These are phyloP conservation scores for Chaetomium tenue DNA, from an alignment of 495 filamentous ascomycete genomes.

Conservation along the genomic window DNA sequence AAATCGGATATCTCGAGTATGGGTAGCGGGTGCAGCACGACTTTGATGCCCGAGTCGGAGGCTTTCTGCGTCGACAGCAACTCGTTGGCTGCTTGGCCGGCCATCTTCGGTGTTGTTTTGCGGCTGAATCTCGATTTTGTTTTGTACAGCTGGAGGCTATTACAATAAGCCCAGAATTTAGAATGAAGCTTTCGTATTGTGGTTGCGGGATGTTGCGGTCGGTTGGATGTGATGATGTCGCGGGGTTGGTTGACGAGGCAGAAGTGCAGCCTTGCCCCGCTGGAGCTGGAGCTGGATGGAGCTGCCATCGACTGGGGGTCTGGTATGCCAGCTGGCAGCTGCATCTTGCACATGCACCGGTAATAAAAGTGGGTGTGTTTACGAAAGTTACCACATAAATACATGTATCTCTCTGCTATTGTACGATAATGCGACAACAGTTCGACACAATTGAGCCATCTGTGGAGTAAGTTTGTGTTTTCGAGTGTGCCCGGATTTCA, in stretches of 20 bases:
- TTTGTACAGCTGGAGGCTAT: background rate
- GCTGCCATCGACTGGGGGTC: background rate
- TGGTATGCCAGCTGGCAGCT: background rate
- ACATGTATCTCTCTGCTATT: no score
- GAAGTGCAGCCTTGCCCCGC: conserved; percentile 35
- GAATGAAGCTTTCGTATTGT: background rate
- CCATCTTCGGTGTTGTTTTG: conserved; percentile 18
- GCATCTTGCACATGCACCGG: no score
- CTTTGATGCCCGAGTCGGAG: conserved; percentile 74
- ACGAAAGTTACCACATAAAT: no score
- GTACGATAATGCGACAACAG: no score
- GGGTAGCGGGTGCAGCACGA: conserved; percentile 89
- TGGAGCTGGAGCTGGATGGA: conserved; percentile 10
- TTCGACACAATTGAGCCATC: no score
- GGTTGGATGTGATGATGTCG: background rate
- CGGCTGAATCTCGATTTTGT: background rate
- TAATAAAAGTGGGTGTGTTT: no score
- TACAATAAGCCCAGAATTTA: background rate
- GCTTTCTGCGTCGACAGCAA: conserved; percentile 52
- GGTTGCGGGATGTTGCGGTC: background rate
- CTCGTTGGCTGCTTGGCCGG: conserved; percentile 27
- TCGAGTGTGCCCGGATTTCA: no score
- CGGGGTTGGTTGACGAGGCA: conserved; percentile 26
- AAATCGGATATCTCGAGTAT: conserved; percentile 96
- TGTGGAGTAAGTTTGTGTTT: no score